These are phyloP conservation scores for Fusarium verticillioides DNA, from an alignment of 2,329 filamentous ascomycete species.

Conservation along the genomic window DNA sequence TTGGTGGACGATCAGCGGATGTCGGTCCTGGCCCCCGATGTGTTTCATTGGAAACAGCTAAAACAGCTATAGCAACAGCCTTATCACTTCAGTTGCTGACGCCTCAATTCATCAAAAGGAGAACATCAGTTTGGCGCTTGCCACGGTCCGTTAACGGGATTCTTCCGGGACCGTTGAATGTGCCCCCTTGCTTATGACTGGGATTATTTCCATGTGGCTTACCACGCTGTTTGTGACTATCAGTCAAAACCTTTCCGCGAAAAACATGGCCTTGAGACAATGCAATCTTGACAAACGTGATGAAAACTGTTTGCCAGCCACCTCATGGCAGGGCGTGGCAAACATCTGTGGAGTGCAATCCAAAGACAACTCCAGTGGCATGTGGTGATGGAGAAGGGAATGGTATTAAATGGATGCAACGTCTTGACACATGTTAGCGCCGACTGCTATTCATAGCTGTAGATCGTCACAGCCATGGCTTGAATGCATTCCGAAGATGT, in stretches of 20 bases:
- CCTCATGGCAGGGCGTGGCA: slow-evolving; percentile 34
- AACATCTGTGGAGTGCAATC: slow-evolving; percentile 9
- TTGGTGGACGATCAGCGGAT: background rate
- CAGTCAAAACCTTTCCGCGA: slow-evolving; percentile 4
- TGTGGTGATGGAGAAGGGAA: slow-evolving; percentile 23
- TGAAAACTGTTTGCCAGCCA: slow-evolving; percentile 12
- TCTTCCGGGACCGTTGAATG: slow-evolving; percentile 30
- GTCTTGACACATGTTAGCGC: slow-evolving; percentile 28
- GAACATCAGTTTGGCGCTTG: slow-evolving; percentile 23
- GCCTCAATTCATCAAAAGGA: slow-evolving; percentile 20
- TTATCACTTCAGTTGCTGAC: slow-evolving; percentile 1
- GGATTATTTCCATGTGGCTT: slow-evolving; percentile 33
- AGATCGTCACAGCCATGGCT: slow-evolving; percentile 16
- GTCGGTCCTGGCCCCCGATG: slow-evolving; percentile 2
- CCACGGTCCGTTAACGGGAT: slow-evolving; percentile 24
- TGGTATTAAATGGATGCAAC: slow-evolving; percentile 8
- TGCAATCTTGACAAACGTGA: slow-evolving; percentile 14
- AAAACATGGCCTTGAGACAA: slow-evolving; percentile 37
- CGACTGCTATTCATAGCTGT: slow-evolving; percentile 33
- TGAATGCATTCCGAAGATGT: slow-evolving; percentile 5
- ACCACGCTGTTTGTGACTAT: slow-evolving; percentile 11
- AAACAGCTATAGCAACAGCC: background rate
- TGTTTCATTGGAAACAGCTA: background rate
- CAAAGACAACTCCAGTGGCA: slow-evolving; percentile 15
- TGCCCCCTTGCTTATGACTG: slow-evolving; percentile 32